Evolutionary conservation across 768 basidiomycete genomes (phyloP).

Genomic region (Kwoniella pini): DNA sequence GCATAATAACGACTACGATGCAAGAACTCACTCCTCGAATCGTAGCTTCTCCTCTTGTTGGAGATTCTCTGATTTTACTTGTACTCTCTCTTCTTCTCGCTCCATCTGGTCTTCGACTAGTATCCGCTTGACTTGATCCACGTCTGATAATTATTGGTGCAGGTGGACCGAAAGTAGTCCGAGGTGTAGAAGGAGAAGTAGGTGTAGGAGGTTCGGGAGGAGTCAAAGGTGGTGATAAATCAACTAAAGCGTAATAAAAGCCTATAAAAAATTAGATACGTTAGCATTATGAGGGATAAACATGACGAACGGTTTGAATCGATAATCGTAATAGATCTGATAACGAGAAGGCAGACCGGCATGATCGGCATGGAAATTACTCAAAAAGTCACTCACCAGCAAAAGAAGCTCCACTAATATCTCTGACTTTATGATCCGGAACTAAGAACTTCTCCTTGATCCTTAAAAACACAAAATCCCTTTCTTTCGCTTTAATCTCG

Average conservation of each 20-base stretch:
- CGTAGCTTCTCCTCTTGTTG: conserved; percentile 49
- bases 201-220: conserved; percentile 55
- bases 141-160: conserved; percentile 20
- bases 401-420: conserved; percentile 92
- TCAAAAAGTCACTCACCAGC: conserved; percentile 68
- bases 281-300: not conserved
- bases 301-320: no score
- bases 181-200: conserved; percentile 49
- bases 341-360: no score
- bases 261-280: conserved; percentile 58
- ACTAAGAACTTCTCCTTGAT: conserved; percentile 97
- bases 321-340: no score
- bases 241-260: conserved; percentile 93
- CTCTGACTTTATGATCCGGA: conserved; percentile 89
- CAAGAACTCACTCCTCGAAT: conserved; percentile 39
- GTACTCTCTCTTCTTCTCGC: conserved; percentile 29
- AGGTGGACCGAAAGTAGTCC: conserved; percentile 48
- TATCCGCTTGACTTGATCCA: conserved; percentile 9
- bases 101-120: conserved; percentile 10
- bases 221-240: conserved; percentile 71
- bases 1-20: conserved; percentile 10
- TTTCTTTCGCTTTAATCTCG: conserved; percentile 35
- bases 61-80: conserved; percentile 38
- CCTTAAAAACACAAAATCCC: conserved; percentile 75
- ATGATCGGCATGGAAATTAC: not conserved